Conservation (phyloP, 768 basidiomycete genomes). For the Pulveroboletus ravenelii region DNA sequence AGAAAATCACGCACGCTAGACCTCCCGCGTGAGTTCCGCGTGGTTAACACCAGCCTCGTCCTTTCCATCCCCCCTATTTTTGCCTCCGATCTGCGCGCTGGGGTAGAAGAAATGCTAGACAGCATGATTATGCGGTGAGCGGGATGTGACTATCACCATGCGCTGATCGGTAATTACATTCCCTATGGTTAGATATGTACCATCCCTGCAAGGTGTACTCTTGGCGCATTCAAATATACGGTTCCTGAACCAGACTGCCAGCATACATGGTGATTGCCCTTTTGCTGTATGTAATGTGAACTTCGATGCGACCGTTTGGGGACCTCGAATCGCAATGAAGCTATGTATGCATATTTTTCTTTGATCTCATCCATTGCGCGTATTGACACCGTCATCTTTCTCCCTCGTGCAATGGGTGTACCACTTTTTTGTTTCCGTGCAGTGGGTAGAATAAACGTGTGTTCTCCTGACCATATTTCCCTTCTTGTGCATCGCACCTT, state of each 20-base stretch:
- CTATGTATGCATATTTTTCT: slow-evolving; percentile 49
- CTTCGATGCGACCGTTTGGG: slow-evolving; percentile 89
- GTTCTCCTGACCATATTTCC: slow-evolving; percentile 88
- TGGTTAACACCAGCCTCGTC: slow-evolving; percentile 59
- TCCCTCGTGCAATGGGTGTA: not conserved
- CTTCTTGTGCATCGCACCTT: slow-evolving; percentile 88
- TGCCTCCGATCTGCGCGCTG: slow-evolving; percentile 61
- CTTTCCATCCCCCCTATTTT: slow-evolving; percentile 82
- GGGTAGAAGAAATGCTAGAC: slow-evolving; percentile 87
- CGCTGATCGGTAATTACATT: not conserved
- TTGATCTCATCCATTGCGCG: not conserved
- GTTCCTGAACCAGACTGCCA: slow-evolving; percentile 61
- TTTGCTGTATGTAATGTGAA: slow-evolving; percentile 69
- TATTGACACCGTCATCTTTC: not conserved
- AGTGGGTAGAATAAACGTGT: slow-evolving; percentile 87
- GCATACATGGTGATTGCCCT: slow-evolving; percentile 78
- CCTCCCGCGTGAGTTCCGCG: slow-evolving; percentile 48
- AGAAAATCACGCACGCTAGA: slow-evolving; percentile 34
- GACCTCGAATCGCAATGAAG: slow-evolving; percentile 75
- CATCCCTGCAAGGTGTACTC: slow-evolving; percentile 81
- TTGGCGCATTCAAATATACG: slow-evolving; percentile 76
- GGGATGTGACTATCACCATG: slow-evolving; percentile 3
- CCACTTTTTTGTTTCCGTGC: slow-evolving; percentile 1
- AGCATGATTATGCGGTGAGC: slow-evolving; percentile 92
- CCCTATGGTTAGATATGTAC: slow-evolving; percentile 64